These are phyloP conservation scores for Aspergillus sp. DNA, from an alignment of 2,329 filamentous ascomycete genomes.

Conservation along the genomic window DNA sequence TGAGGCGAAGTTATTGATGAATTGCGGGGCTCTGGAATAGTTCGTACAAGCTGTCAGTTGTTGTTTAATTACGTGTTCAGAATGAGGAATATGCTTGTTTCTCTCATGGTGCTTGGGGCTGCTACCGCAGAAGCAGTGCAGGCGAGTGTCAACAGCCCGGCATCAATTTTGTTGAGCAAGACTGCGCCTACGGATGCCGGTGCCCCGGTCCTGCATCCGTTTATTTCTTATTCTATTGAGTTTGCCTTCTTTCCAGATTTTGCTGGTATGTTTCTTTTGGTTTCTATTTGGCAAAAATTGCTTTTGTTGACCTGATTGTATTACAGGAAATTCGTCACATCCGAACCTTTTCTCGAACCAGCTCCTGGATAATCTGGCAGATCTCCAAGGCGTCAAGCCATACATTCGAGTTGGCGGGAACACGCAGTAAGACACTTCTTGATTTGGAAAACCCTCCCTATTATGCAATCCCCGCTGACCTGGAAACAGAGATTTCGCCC, in stretches of 20 bases:
- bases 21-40: too few species aligned
- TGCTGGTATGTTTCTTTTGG: conserved; percentile 29
- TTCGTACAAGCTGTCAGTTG: too few species aligned
- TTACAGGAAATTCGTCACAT: conserved; percentile 45
- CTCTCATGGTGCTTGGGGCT: too few species aligned
- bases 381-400: conserved; percentile 53
- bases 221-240: conserved; percentile 51
- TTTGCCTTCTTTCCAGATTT: conserved; percentile 51
- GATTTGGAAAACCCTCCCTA: background rate
- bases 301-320: background rate
- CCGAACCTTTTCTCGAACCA: conserved; percentile 60
- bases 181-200: conserved; percentile 3
- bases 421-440: conserved; percentile 43
- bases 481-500: conserved; percentile 48
- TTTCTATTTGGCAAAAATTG: background rate
- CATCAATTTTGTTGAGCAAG: too few species aligned
- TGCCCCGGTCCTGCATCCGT: conserved; percentile 24
- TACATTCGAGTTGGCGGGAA: conserved; percentile 63
- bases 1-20: too few species aligned
- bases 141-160: too few species aligned
- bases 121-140: too few species aligned
- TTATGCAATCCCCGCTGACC: background rate
- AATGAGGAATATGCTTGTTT: too few species aligned
- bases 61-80: too few species aligned
- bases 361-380: conserved; percentile 53